phyloP scores from a whole-genome alignment of 345 rosid species.

The Bruguiera parviflora region DNA sequence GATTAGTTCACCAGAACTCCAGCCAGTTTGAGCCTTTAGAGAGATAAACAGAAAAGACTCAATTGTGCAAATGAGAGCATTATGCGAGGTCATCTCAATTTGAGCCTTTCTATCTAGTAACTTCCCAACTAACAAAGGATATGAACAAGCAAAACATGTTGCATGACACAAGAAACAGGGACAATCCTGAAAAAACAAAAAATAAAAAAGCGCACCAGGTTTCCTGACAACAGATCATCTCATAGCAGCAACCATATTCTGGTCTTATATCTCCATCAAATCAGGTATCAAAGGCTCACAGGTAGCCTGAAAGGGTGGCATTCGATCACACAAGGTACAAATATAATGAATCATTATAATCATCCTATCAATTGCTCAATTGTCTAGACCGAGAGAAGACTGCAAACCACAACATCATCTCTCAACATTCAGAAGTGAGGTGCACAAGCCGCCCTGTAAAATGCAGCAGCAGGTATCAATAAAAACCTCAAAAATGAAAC shows the following conservation, averaged over 20 bases:
- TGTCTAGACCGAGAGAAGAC: slow-evolving; percentile 26
- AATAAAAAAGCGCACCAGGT: slow-evolving; percentile 11
- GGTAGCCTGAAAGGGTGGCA: slow-evolving; percentile 16
- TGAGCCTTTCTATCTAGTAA: too few relatives aligned
- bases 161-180: not conserved
- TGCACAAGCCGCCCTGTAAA: slow-evolving; percentile 37
- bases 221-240: slow-evolving; percentile 21
- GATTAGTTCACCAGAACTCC: too few relatives aligned
- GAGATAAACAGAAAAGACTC: too few relatives aligned
- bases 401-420: slow-evolving; percentile 31
- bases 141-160: too few relatives aligned
- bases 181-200: not conserved
- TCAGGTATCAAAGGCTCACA: slow-evolving; percentile 25
- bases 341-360: slow-evolving; percentile 15
- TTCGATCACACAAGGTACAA: slow-evolving; percentile 14
- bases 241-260: slow-evolving; percentile 30
- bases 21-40: too few relatives aligned
- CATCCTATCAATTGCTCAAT: slow-evolving; percentile 15
- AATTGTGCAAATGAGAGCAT: too few relatives aligned
- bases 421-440: slow-evolving; percentile 30
- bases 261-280: slow-evolving; percentile 23
- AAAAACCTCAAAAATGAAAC: slow-evolving; percentile 21
- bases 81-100: too few relatives aligned
- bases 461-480: slow-evolving; percentile 42
- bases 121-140: too few relatives aligned